Percentiles rank a stretch among this genome's conserved stretches.
phyloP scores from a whole-genome alignment of 257 asterid species.

The Echium plantagineum region DNA sequence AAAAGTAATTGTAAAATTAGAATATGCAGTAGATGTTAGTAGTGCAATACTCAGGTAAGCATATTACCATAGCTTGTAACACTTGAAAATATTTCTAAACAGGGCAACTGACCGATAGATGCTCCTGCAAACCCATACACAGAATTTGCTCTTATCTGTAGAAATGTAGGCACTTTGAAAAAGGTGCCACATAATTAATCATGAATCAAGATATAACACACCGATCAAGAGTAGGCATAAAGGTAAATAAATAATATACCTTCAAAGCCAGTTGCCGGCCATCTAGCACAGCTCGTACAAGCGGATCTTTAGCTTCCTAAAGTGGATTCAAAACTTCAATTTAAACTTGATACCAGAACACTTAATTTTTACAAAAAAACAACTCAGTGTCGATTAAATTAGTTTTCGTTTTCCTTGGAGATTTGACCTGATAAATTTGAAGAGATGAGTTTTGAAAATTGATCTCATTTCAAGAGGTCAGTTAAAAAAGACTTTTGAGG shows the following conservation, averaged over 20 bases:
- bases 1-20: too few relatives aligned
- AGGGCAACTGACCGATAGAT: constrained; percentile 88
- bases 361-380: too few relatives aligned
- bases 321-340: constrained; percentile 9
- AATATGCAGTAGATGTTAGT: neutral
- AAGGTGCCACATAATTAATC: too few relatives aligned
- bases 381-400: too few relatives aligned
- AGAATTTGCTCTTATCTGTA: constrained; percentile 93
- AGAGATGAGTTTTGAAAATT: too few relatives aligned
- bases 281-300: constrained; percentile 89
- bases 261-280: constrained; percentile 97
- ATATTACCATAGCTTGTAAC: constrained; percentile 93
- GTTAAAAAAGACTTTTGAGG: too few relatives aligned
- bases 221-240: neutral
- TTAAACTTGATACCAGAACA: too few relatives aligned
- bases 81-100: constrained; percentile 94
- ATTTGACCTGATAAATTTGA: too few relatives aligned
- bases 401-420: too few relatives aligned
- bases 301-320: constrained; percentile 92
- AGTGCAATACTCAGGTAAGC: neutral
- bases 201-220: too few relatives aligned
- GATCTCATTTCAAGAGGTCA: too few relatives aligned
- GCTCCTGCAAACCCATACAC: constrained; percentile 98
- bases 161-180: constrained; percentile 5
- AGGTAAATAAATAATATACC: constrained; percentile 26